Evolutionary conservation across 805 yeast genomes (phyloP).

Genomic region (Pichia kluyveri): DNA sequence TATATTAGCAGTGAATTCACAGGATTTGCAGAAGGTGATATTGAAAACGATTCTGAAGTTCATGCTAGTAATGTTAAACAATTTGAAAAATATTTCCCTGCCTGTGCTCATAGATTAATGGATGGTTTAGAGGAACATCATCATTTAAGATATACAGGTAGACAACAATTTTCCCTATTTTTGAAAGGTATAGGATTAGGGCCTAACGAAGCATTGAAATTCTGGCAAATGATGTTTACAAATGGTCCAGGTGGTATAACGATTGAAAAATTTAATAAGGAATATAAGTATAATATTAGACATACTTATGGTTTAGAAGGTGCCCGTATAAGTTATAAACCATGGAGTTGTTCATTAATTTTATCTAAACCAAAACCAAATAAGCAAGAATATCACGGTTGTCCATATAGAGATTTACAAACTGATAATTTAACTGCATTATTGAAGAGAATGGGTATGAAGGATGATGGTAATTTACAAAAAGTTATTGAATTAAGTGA

Average conservation of each 20-base stretch:
- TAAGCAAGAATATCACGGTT: conserved; percentile 73
- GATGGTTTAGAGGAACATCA: conserved; percentile 47
- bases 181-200: conserved; percentile 83
- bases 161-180: conserved; percentile 80
- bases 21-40: conserved; percentile 12
- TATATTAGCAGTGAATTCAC: conserved; percentile 47
- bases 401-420: conserved; percentile 78
- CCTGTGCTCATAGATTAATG: conserved; percentile 58
- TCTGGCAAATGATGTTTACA: conserved; percentile 74
- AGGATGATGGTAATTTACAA: conserved; percentile 39
- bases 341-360: conserved; percentile 78
- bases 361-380: conserved; percentile 62
- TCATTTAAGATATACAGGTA: conserved; percentile 74
- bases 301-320: conserved; percentile 93
- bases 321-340: conserved; percentile 72
- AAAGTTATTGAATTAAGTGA: conserved; percentile 61
- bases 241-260: conserved; percentile 38
- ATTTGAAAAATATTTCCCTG: conserved; percentile 61
- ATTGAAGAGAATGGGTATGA: conserved; percentile 56
- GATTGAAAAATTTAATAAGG: conserved; percentile 74
- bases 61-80: conserved; percentile 53
- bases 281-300: conserved; percentile 79
- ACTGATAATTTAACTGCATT: conserved; percentile 51
- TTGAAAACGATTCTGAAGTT: conserved; percentile 32
- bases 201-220: conserved; percentile 79